Conservation (phyloP, 2,329 filamentous ascomycete genomes). For the Cladosporium cucumerinum region DNA sequence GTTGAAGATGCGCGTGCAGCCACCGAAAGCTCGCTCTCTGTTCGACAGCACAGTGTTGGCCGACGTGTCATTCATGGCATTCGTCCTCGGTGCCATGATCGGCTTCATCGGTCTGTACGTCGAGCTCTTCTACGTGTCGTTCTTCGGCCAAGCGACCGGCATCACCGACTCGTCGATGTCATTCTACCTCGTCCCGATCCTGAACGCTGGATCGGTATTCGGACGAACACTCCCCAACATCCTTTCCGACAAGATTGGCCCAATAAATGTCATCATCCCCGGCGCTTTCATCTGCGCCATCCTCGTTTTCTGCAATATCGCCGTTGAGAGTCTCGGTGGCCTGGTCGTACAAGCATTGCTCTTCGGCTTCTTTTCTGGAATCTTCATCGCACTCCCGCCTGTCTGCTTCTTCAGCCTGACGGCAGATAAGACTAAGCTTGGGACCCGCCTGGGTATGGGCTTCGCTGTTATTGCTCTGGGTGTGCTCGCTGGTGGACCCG, state of each 20-base stretch:
- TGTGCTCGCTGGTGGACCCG: conserved; percentile 35
- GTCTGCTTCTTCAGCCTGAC: conserved; percentile 41
- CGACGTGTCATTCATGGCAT: conserved; percentile 39
- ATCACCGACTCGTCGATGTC: conserved; percentile 35
- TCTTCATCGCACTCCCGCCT: conserved; percentile 43
- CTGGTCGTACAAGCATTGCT: conserved; percentile 38
- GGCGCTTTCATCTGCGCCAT: conserved; percentile 34
- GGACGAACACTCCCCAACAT: conserved; percentile 41
- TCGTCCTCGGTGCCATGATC: conserved; percentile 33
- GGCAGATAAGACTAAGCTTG: conserved; percentile 41
- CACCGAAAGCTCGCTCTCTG: conserved; percentile 36
- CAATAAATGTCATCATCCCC: conserved; percentile 36
- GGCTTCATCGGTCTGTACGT: conserved; percentile 43
- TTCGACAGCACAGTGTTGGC: conserved; percentile 41
- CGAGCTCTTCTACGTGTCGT: conserved; percentile 42
- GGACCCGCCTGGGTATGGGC: conserved; percentile 43
- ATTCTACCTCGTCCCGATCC: conserved; percentile 44
- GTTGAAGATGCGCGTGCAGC: conserved; percentile 37
- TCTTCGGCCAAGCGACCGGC: conserved; percentile 34
- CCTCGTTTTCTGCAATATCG: conserved; percentile 38
- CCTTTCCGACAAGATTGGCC: conserved; percentile 39
- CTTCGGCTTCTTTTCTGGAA: conserved; percentile 44
- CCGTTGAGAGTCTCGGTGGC: conserved; percentile 33
- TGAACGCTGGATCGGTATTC: conserved; percentile 42
- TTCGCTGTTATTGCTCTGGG: conserved; percentile 36